Evolutionary conservation across 139 green algal genomes (phyloP), one percentile per base, ranked within the genome.

Genomic region (Mesotaenium endlicherianum): DNA sequence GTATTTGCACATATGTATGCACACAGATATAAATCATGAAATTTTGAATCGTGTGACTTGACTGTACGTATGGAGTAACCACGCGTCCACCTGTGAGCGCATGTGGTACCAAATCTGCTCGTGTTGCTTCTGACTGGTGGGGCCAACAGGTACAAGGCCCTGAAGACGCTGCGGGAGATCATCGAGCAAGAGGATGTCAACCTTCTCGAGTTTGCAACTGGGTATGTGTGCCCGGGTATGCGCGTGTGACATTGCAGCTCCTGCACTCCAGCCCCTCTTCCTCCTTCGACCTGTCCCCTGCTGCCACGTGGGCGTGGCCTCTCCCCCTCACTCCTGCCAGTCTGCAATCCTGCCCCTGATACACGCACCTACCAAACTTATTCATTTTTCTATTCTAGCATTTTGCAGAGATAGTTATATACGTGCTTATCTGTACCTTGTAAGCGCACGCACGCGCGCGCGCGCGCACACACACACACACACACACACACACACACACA

Each of bases 141-240:
- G 49, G 14, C 16, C 14, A 14, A 16, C 70, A 78, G 70, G 70
- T 78, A 49, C 41, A 78, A 78, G 70, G 49, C 16, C 16, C 11
- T 78, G 5, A 78, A 78, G 20, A 31, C 39, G 34, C 31, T 78
- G 70, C 45, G 49, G 34, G 41, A 78, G 49, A 45, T 20, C 30
- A 78, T 78, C n/a, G 38, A 78, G 49, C 26, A 49, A 4, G 70
- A 59, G 6, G 70, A 78, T 55, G 3, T 31, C 41, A 78, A 8
- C 8, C 40, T 78, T 5, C 70, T 78, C 38, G 14, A 78, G 3
- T 78, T 78, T 78, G 70, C 70, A 31, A 78, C 70, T 78, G 70
- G 5, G 70, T 78, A 53, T 55, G 70, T 69, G 4, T 78, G 16
- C 31, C 41, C 41, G 4, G 5, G 34, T 8, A 78, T 16, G 49